Evolutionary conservation across 2,329 filamentous ascomycete genomes (phyloP).

Genomic region (Fusarium lyarnte): DNA sequence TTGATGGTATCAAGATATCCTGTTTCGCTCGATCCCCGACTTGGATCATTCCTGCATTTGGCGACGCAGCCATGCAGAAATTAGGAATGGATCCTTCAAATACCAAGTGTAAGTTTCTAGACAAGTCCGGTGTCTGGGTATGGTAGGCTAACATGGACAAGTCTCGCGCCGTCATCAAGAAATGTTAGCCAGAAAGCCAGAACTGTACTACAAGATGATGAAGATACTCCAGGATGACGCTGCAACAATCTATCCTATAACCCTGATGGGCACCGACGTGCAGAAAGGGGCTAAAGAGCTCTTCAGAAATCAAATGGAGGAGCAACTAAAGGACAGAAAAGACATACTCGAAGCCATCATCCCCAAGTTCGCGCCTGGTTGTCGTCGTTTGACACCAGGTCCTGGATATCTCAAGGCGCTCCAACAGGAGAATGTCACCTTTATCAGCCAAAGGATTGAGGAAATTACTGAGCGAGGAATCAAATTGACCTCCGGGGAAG

Average conservation of each 20-base stretch:
- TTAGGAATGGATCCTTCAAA: background rate
- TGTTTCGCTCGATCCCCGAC: background rate
- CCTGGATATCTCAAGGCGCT: background rate
- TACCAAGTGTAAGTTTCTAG: background rate
- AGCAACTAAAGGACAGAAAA: background rate
- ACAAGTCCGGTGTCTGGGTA: accelerated
- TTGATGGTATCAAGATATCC: background rate
- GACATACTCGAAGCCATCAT: background rate
- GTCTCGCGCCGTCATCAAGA: background rate
- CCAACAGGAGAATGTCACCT: background rate
- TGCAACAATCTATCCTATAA: background rate
- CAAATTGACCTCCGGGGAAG: background rate
- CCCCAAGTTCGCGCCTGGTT: background rate
- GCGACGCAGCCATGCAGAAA: background rate
- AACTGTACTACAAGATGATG: accelerated
- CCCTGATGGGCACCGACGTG: accelerated
- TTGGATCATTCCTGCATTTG: background rate
- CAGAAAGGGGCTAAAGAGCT: accelerated
- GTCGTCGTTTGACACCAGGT: background rate
- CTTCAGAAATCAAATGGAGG: background rate
- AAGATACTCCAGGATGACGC: background rate
- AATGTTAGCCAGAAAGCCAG: accelerated
- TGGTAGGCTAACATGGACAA: background rate
- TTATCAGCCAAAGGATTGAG: background rate
- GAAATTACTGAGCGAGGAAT: background rate